These are phyloP conservation scores for Cryptococcus wingfieldii DNA, from an alignment of 1,284 basidiomycete genomes.

Conservation along the genomic window DNA sequence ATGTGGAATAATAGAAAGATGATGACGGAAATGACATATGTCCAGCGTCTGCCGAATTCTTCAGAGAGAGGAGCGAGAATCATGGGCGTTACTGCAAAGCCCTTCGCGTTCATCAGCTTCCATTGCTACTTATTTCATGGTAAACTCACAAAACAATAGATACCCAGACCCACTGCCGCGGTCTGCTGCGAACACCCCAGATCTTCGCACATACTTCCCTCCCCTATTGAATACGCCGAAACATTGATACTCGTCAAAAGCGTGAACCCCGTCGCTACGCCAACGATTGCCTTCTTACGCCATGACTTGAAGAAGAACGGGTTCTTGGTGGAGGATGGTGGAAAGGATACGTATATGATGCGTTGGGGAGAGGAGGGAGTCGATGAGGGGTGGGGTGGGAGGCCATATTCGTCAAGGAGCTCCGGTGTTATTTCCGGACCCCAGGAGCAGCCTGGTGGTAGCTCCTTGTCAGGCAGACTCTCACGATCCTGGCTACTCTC, in stretches of 20 bases:
- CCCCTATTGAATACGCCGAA: slow-evolving; percentile 58
- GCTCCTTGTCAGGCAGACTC: not conserved
- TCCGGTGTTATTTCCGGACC: slow-evolving; percentile 1
- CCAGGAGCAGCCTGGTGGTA: slow-evolving; percentile 10
- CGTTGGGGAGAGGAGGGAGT: not conserved
- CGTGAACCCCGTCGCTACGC: slow-evolving; percentile 59
- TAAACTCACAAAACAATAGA: slow-evolving; percentile 53
- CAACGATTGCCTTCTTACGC: slow-evolving; percentile 60
- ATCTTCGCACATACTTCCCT: slow-evolving; percentile 62
- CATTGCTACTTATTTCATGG: not conserved
- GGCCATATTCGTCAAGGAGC: not conserved
- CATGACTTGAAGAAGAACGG: slow-evolving; percentile 55
- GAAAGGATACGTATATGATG: slow-evolving; percentile 58
- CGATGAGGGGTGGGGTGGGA: not conserved
- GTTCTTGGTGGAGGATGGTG: slow-evolving; percentile 54
- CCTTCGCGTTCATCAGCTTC: slow-evolving; percentile 45
- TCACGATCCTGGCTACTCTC: too few relatives aligned
- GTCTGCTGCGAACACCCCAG: slow-evolving; percentile 59
- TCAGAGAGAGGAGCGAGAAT: slow-evolving; percentile 70
- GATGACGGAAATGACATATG: slow-evolving; percentile 60
- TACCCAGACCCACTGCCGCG: slow-evolving; percentile 59
- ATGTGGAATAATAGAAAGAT: slow-evolving; percentile 61
- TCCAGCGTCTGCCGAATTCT: slow-evolving; percentile 67
- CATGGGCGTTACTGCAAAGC: slow-evolving; percentile 66
- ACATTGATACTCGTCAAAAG: slow-evolving; percentile 57